These are phyloP conservation scores for Blumeria hordei DNA, from an alignment of 2,329 filamentous ascomycete genomes.

Conservation along the genomic window DNA sequence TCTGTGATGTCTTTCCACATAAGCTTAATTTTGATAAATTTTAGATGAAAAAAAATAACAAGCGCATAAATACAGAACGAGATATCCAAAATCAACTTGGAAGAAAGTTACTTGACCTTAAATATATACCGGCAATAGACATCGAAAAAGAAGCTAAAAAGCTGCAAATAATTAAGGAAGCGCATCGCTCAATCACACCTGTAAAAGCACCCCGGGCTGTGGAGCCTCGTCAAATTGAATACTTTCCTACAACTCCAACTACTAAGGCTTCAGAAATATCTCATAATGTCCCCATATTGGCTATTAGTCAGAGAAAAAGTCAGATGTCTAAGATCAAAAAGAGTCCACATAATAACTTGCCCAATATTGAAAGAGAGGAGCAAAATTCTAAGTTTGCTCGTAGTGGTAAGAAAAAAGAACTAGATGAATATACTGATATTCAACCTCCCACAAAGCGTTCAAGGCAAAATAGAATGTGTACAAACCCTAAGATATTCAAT, in stretches of 20 bases:
- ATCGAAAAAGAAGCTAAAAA: neutral
- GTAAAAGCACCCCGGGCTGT: neutral
- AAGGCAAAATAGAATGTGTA: neutral
- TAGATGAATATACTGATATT: neutral
- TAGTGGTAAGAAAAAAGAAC: neutral
- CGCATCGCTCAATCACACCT: neutral
- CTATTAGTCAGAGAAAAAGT: neutral
- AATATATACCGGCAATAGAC: neutral
- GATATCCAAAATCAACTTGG: constrained; percentile 10
- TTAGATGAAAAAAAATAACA: constrained; percentile 10
- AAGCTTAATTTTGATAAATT: neutral
- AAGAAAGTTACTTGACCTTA: constrained; percentile 3
- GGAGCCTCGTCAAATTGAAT: neutral
- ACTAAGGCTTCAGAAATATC: neutral
- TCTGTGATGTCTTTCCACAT: constrained; percentile 3
- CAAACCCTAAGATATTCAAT: neutral
- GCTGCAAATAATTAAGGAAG: neutral
- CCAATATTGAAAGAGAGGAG: neutral
- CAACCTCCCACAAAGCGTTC: neutral
- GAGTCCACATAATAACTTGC: neutral
- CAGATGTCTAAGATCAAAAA: neutral
- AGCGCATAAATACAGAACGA: constrained; percentile 10
- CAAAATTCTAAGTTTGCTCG: neutral
- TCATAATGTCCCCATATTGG: neutral
- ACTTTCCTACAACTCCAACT: neutral